A percentile compares a stretch with the other conserved stretches of the same genome.
phyloP scores from a whole-genome alignment of 225 moss, liverwort and hornwort species.

The Sphagnum contortum region DNA sequence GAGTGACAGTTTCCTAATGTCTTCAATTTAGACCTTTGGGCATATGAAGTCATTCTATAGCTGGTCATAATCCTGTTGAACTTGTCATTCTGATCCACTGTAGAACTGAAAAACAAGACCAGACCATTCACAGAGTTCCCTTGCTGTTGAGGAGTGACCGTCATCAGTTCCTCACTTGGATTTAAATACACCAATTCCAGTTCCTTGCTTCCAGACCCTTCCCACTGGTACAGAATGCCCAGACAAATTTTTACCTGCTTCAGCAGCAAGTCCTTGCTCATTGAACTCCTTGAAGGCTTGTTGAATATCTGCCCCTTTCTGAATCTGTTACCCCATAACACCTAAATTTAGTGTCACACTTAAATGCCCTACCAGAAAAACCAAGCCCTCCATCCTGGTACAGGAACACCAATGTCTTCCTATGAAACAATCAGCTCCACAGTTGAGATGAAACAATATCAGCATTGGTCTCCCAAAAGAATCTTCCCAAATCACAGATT shows the following conservation, averaged over 20 bases:
- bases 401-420: background rate
- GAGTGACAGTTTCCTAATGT: background rate
- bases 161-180: too few species aligned
- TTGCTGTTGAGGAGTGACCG: too few species aligned
- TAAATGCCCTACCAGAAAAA: background rate
- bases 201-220: too few species aligned
- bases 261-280: constrained; percentile 41
- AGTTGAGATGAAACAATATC: too few species aligned
- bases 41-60: background rate
- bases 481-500: background rate
- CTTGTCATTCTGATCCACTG: too few species aligned
- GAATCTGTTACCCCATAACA: constrained; percentile 23
- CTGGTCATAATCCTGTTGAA: background rate
- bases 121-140: too few species aligned
- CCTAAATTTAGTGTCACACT: background rate
- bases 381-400: background rate
- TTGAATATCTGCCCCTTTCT: constrained; percentile 32
- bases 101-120: too few species aligned
- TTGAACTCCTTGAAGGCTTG: constrained; percentile 40
- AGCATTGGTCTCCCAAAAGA: too few species aligned
- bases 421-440: background rate
- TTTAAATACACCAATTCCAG: too few species aligned
- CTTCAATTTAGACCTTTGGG: background rate
- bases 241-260: constrained; percentile 39
- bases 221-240: background rate